Evolutionary conservation across 202 grass and related monocot species (phyloP).

Genomic region (Setaria italica): DNA sequence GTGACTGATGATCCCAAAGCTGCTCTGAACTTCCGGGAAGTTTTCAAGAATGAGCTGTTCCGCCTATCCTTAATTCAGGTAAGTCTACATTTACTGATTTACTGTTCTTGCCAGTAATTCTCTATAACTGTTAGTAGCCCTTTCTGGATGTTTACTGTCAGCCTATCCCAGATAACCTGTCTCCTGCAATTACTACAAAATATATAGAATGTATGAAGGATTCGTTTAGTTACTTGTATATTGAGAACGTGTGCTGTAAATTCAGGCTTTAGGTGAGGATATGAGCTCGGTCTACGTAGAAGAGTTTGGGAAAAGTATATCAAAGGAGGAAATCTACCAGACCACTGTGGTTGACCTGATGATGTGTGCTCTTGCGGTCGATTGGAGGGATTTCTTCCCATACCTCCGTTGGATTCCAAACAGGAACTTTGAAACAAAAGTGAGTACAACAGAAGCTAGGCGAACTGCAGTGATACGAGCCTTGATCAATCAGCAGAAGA

Average conservation of each 20-base stretch:
- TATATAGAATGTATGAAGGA: too few relatives aligned
- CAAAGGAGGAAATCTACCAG: constrained; percentile 66
- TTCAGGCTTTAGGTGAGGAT: constrained; percentile 77
- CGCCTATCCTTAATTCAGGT: constrained; percentile 68
- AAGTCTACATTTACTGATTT: neutral
- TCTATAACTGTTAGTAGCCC: too few relatives aligned
- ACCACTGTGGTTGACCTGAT: constrained; percentile 68
- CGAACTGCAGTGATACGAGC: constrained; percentile 56
- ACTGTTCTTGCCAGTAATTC: too few relatives aligned
- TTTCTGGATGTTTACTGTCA: too few relatives aligned
- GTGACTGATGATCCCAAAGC: constrained; percentile 50
- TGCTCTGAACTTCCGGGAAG: constrained; percentile 65
- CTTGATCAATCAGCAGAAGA: constrained; percentile 69
- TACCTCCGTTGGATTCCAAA: constrained; percentile 90
- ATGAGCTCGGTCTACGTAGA: constrained; percentile 70
- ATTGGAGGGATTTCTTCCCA: constrained; percentile 97
- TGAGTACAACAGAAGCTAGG: constrained; percentile 46
- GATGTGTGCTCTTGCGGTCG: constrained; percentile 74
- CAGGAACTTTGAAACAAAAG: constrained; percentile 65
- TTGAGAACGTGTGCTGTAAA: neutral
- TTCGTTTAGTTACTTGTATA: too few relatives aligned
- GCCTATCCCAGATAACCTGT: too few relatives aligned
- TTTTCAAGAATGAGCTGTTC: constrained; percentile 75
- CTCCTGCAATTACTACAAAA: too few relatives aligned
- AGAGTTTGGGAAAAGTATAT: constrained; percentile 65